These are phyloP conservation scores for Colletotrichum higginsianum DNA, from an alignment of 2,329 filamentous ascomycete species.

Conservation along the genomic window DNA sequence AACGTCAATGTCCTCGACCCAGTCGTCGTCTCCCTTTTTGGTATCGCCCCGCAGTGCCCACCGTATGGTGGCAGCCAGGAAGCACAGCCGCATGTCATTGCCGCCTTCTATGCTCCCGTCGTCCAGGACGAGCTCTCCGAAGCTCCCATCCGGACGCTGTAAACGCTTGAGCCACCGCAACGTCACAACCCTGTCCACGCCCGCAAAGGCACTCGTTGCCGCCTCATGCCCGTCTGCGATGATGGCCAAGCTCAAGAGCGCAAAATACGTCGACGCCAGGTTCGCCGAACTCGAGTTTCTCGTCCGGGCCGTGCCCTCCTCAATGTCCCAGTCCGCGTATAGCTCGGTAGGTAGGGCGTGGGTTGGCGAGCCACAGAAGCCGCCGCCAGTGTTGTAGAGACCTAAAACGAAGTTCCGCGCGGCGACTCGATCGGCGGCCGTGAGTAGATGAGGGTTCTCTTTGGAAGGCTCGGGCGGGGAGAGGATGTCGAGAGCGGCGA, in stretches of 20 bases:
- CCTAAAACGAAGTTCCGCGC: constrained; percentile 85
- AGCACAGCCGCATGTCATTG: constrained; percentile 89
- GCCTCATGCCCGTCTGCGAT: constrained; percentile 56
- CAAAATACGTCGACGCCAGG: constrained; percentile 91
- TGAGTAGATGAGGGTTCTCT: constrained; percentile 62
- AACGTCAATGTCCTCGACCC: constrained; percentile 81
- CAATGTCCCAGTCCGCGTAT: constrained; percentile 45
- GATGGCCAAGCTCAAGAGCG: constrained; percentile 79
- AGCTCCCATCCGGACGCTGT: constrained; percentile 89
- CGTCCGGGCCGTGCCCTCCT: constrained; percentile 32
- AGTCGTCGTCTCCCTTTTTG: constrained; percentile 64
- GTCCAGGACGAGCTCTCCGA: constrained; percentile 84
- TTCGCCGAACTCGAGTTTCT: constrained; percentile 71
- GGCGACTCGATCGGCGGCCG: constrained; percentile 58
- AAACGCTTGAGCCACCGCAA: constrained; percentile 81
- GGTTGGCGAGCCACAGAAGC: constrained; percentile 89
- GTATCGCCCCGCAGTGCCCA: constrained; percentile 82
- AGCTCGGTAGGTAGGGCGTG: constrained; percentile 62
- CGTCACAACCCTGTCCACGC: constrained; percentile 77
- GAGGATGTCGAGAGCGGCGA: constrained; percentile 88
- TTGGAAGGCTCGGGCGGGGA: constrained; percentile 63
- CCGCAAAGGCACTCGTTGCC: constrained; percentile 65
- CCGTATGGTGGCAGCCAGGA: constrained; percentile 84
- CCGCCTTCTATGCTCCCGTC: constrained; percentile 78
- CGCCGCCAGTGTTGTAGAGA: constrained; percentile 88